Base-by-base conservation (phyloP, 2,329 filamentous ascomycete genomes). In the Colletotrichum sansevieriae region DNA sequence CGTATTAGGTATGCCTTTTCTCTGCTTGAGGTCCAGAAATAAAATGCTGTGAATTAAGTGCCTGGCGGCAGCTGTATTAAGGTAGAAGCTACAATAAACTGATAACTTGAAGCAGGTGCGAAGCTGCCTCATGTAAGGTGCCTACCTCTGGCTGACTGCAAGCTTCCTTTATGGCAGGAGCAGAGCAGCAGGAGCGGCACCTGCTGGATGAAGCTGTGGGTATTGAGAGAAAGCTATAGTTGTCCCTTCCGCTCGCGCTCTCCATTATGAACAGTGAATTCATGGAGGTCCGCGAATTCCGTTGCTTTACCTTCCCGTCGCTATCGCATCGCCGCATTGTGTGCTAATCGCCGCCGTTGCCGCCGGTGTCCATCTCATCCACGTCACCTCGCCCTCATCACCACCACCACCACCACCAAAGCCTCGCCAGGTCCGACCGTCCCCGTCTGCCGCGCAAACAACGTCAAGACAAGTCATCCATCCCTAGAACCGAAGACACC, bases 301-400 rank as follows among this genome's bases (percentile, higher is more conserved):
- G 10, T 25, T 25, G 35, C 35, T 13, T 41, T 8, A 39, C 15
- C n/a, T 56, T 37, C 29, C 18, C 54, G 54, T 44, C 29, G 18
- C 47, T 29, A 33, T 51, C 58, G 47, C 37, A 25, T 22, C 41
- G 18, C 12, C 33, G 18, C 44, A 20, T 33, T 22, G 13, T 49
- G 46, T 43, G 46, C 46, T 41, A 43, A 52, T 52, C 35, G 58
- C 58, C 58, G 46, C 58, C 33, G 58, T 43, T 20, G 25, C 58
- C 58, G 47, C 58, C 37, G 35, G 20, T 18, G 37, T 15, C 49
- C 33, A 33, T 37, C 15, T 52, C 46, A 15, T 37, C 44, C 25
- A 41, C 37, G 25, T 59, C 54, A 46, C 25, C 22, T 44, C 22
- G 7, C 29, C 15, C 4, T 22, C 44, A 29, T 22, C 44, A 15